phyloP scores from a whole-genome alignment of 371 early-diverging fungal genomes.

The Mortierella sp. region DNA sequence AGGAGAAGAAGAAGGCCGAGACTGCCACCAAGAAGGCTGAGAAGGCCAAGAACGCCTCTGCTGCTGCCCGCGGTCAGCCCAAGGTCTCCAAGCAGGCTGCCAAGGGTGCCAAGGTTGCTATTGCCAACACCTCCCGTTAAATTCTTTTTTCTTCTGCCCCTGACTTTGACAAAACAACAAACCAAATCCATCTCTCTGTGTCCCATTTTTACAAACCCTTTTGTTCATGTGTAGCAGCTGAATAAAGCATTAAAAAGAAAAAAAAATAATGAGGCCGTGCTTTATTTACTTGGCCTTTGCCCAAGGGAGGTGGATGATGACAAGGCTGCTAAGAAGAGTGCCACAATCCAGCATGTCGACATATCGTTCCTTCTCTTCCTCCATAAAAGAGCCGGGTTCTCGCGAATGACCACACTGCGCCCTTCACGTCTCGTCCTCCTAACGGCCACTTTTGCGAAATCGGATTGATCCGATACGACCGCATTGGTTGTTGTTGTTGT shows the following conservation, averaged over 20 bases:
- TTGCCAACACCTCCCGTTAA: conserved; percentile 92
- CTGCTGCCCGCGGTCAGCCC: conserved; percentile 62
- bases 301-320: conserved; percentile 2
- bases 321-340: conserved; percentile 15
- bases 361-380: not conserved
- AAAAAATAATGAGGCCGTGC: not conserved
- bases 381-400: conserved; percentile 11
- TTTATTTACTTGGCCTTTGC: not conserved
- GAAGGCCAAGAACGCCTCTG: conserved; percentile 64
- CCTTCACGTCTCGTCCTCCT: conserved; percentile 31
- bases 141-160: conserved; percentile 45
- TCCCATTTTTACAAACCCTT: not conserved
- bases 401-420: conserved; percentile 31
- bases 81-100: conserved; percentile 91
- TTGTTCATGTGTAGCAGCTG: conserved; percentile 12
- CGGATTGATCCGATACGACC: conserved; percentile 34
- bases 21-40: conserved; percentile 89
- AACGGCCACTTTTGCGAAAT: conserved; percentile 33
- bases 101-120: conserved; percentile 89
- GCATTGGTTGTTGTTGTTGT: not conserved
- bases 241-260: conserved; percentile 72
- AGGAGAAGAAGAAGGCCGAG: conserved; percentile 89
- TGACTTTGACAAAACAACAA: conserved; percentile 87
- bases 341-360: conserved; percentile 39
- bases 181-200: conserved; percentile 71